These are phyloP conservation scores for Limonomyces culmigenus DNA, from an alignment of 1,284 basidiomycete genomes.

Conservation along the genomic window DNA sequence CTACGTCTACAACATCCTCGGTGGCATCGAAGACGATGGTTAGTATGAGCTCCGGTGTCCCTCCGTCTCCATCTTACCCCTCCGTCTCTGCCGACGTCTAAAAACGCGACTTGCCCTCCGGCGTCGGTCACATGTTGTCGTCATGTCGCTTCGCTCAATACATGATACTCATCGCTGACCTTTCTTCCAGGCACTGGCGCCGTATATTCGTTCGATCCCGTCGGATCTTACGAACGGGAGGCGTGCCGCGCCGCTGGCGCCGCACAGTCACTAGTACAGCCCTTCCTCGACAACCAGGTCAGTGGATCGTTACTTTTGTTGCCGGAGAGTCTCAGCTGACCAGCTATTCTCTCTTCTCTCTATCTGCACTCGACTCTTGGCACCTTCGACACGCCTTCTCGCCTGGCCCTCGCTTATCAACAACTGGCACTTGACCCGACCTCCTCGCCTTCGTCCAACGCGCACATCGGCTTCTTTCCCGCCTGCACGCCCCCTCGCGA, in stretches of 20 bases:
- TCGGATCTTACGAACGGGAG: conserved; percentile 91
- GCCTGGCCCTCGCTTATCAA: not conserved
- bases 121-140: too few species aligned
- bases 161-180: not conserved
- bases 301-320: conserved; percentile 14
- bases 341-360: conserved; percentile 8
- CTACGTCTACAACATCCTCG: conserved; percentile 91
- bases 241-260: conserved; percentile 88
- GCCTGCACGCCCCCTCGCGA: not conserved
- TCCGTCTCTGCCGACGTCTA: too few species aligned
- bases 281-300: conserved; percentile 93
- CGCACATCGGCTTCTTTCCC: too few species aligned
- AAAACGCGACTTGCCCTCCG: too few species aligned
- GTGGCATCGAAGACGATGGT: conserved; percentile 91
- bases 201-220: conserved; percentile 94
- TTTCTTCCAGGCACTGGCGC: conserved; percentile 67
- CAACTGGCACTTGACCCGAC: too few species aligned
- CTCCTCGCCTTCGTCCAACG: too few species aligned
- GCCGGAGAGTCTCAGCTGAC: too few species aligned
- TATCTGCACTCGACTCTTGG: not conserved
- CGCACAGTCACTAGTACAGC: conserved; percentile 80
- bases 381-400: too few species aligned
- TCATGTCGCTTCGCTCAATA: too few species aligned
- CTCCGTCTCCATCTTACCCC: conserved; percentile 2
- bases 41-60: conserved; percentile 15